Evolutionary conservation across 768 basidiomycete species (phyloP), one percentile per base, ranked within the genome.

Genomic region (Exsudoporus frostii): DNA sequence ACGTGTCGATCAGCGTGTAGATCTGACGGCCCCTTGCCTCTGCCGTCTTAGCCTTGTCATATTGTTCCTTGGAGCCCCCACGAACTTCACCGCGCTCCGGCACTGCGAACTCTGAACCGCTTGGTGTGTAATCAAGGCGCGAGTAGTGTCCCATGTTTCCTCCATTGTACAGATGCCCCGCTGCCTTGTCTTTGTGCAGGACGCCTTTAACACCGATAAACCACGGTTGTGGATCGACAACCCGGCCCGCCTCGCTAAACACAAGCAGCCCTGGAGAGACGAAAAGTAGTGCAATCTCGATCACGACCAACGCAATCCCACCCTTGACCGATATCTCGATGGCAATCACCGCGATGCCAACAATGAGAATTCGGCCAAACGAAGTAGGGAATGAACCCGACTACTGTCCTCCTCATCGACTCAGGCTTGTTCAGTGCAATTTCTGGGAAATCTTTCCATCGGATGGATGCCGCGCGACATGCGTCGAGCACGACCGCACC

Each of bases 171-270:
- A 63, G 19, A 15, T 50, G 57, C n/a, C 19, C 24, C 17, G 50
- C 30, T 5, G 50, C 61, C 3, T 50, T 24, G 19, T 51, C 22
- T 11, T 39, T 40, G 24, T 59, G 45, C 27, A 63, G 7, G 36
- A 56, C 50, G 1, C 62, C 62, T 20, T 63, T 63, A n/a, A 63
- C 53, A 3, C 62, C 62, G 3, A 63, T 55, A 20, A 63, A 19
- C 62, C 62, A 63, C 4, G 62, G 62, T 24, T 63, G 55, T 3
- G 55, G 24, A 7, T 4, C 15, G 2, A 60, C 20, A 17, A 63
- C 39, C 17, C 62, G 62, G 14, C 62, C 62, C 17, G 58, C 53
- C 19, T 56, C 50, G 13, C 59, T 56, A 32, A 52, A 55, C 9
- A 54, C 53, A 14, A 55, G 38, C 5, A 62, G 22, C 15, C 13